Conservation (phyloP, 371 early-diverging fungal genomes). For the Mortierella sp. region DNA sequence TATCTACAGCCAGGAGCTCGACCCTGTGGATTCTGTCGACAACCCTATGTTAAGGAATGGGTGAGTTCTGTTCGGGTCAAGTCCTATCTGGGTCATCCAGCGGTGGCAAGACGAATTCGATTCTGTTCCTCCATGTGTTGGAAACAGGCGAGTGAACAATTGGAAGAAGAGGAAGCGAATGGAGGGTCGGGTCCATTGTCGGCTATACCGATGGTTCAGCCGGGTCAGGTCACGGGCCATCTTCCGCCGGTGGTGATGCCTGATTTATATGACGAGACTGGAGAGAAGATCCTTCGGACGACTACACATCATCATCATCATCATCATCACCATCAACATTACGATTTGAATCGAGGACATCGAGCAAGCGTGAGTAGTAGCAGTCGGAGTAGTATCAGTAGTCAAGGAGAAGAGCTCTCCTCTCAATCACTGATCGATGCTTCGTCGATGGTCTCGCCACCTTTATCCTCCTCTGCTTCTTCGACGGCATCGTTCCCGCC, state of each 20-base stretch:
- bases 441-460: constrained; percentile 9
- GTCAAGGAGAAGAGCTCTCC: not conserved
- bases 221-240: constrained; percentile 29
- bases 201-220: not conserved
- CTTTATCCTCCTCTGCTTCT: not conserved
- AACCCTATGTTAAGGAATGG: constrained; percentile 71
- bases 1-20: constrained; percentile 58
- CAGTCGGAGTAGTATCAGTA: not conserved
- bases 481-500: not conserved
- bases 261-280: no score
- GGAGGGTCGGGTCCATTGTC: not conserved
- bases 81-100: constrained; percentile 68
- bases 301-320: not conserved
- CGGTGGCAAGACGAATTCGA: constrained; percentile 66
- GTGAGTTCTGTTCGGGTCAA: constrained; percentile 69
- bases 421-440: not conserved
- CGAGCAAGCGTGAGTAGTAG: not conserved
- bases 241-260: constrained; percentile 24
- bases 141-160: constrained; percentile 46
- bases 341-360: not conserved
- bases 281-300: not conserved
- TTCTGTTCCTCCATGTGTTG: constrained; percentile 67
- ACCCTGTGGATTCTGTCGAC: constrained; percentile 60
- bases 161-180: constrained; percentile 33
- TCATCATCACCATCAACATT: not conserved